Conservation (phyloP, 768 basidiomycete genomes). For the Megacollybia marginata region DNA sequence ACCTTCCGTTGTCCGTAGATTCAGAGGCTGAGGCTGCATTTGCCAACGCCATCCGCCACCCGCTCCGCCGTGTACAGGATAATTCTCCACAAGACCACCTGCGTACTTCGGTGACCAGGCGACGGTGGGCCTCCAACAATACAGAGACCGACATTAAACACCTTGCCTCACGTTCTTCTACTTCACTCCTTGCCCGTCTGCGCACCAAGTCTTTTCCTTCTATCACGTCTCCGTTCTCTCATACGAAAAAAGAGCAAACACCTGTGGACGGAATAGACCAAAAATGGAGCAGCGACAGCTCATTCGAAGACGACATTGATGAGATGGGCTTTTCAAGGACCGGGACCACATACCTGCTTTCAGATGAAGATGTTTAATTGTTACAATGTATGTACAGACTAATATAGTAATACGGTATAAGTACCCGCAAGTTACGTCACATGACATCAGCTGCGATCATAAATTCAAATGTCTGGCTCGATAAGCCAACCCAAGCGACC, state of each 20-base stretch:
- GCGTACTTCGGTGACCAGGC: not conserved
- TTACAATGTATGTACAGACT: too few relatives aligned
- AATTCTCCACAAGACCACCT: not conserved
- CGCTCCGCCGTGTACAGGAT: conserved; percentile 33
- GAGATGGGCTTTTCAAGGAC: too few relatives aligned
- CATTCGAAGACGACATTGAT: conserved; percentile 37
- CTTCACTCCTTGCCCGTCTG: conserved; percentile 33
- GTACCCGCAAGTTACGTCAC: too few relatives aligned
- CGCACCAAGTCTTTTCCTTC: conserved; percentile 38
- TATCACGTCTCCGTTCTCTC: conserved; percentile 9
- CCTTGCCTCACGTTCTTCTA: conserved; percentile 8
- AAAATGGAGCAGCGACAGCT: conserved; percentile 56
- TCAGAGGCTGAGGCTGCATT: conserved; percentile 76
- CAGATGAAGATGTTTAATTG: too few relatives aligned
- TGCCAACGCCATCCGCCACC: conserved; percentile 45
- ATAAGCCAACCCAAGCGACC: too few relatives aligned
- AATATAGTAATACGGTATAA: too few relatives aligned
- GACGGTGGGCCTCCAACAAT: not conserved
- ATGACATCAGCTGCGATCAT: too few relatives aligned
- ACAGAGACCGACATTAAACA: not conserved
- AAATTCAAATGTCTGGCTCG: too few relatives aligned
- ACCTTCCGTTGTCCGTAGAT: conserved; percentile 63
- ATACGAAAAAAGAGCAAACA: not conserved
- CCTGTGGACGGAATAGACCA: conserved; percentile 1
- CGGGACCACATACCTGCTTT: too few relatives aligned